Conservation (phyloP, 352 stramenopile species). For the Phytophthora brassicae region DNA sequence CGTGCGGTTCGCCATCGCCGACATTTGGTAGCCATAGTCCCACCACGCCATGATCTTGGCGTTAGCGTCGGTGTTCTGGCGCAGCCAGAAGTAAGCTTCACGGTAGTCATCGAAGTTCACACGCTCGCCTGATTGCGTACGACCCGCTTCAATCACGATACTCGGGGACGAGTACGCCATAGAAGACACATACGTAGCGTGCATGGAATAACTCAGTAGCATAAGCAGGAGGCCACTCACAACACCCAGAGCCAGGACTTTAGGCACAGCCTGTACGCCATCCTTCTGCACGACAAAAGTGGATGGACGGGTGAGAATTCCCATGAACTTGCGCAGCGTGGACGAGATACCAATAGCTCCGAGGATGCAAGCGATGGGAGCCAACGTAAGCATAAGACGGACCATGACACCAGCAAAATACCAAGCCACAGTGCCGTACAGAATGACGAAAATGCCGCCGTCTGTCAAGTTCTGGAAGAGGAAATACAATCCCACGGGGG, state of each 20-base stretch:
- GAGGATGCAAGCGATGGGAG: constrained; percentile 92
- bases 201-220: constrained; percentile 87
- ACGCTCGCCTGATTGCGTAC: constrained; percentile 66
- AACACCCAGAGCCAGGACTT: constrained; percentile 56
- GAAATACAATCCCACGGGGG: constrained; percentile 91
- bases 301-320: constrained; percentile 59
- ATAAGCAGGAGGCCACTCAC: constrained; percentile 65
- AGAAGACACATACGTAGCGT: constrained; percentile 88
- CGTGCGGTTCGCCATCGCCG: constrained; percentile 89
- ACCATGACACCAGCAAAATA: constrained; percentile 94
- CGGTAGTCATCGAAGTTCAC: constrained; percentile 97
- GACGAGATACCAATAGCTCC: constrained; percentile 84
- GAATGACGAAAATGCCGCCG: constrained; percentile 91
- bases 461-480: constrained; percentile 90
- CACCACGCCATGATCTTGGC: constrained; percentile 91
- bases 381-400: constrained; percentile 91
- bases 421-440: constrained; percentile 92
- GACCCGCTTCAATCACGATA: constrained; percentile 90
- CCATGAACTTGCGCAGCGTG: constrained; percentile 80
- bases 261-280: constrained; percentile 64
- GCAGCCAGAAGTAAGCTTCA: constrained; percentile 92
- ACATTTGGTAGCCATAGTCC: constrained; percentile 94
- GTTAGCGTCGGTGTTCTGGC: constrained; percentile 89
- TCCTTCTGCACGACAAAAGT: constrained; percentile 53
- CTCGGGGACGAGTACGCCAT: constrained; percentile 92